phyloP scores from a whole-genome alignment of 495 filamentous ascomycete species.

The Neurospora pannonica region DNA sequence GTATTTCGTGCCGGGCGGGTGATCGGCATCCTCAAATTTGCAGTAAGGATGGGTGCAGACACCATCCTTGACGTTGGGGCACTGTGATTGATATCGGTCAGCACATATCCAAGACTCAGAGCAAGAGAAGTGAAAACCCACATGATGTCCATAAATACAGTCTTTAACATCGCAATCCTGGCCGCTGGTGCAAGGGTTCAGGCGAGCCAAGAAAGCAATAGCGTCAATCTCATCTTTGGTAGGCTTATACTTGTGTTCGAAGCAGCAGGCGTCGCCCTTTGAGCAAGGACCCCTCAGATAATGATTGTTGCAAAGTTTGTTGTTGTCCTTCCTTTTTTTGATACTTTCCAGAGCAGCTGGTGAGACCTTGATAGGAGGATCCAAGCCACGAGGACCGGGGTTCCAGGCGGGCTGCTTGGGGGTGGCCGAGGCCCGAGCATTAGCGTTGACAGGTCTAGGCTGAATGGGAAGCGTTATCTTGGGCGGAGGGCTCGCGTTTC shows the following conservation, averaged over 20 bases:
- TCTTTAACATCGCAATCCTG: conserved; percentile 63
- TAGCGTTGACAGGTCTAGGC: conserved; percentile 3
- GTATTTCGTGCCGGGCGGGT: conserved; percentile 41
- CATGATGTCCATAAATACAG: conserved; percentile 78
- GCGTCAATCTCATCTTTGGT: conserved; percentile 56
- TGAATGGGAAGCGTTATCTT: conserved; percentile 25
- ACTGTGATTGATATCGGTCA: conserved; percentile 11
- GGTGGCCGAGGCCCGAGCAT: conserved; percentile 9
- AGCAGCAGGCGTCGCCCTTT: conserved; percentile 61
- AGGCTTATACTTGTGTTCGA: conserved; percentile 65
- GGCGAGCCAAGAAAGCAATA: conserved; percentile 60
- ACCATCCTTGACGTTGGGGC: conserved; percentile 31
- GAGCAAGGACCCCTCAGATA: conserved; percentile 68
- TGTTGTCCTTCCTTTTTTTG: conserved; percentile 62
- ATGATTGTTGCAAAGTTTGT: conserved; percentile 82
- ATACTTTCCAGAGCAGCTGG: conserved; percentile 59
- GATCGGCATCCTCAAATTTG: conserved; percentile 36
- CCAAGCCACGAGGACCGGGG: conserved; percentile 42
- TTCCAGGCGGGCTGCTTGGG: conserved; percentile 30
- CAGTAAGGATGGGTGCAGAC: conserved; percentile 35
- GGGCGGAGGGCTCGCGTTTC: conserved; percentile 27
- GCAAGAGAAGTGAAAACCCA: conserved; percentile 12
- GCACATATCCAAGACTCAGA: not conserved
- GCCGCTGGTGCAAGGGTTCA: conserved; percentile 70
- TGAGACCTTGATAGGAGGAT: conserved; percentile 38